Percentiles rank a stretch among this genome's conserved stretches.
Evolutionary conservation across 139 green algal species (phyloP).

Genomic region (Deuterostichococcus epilithicus): DNA sequence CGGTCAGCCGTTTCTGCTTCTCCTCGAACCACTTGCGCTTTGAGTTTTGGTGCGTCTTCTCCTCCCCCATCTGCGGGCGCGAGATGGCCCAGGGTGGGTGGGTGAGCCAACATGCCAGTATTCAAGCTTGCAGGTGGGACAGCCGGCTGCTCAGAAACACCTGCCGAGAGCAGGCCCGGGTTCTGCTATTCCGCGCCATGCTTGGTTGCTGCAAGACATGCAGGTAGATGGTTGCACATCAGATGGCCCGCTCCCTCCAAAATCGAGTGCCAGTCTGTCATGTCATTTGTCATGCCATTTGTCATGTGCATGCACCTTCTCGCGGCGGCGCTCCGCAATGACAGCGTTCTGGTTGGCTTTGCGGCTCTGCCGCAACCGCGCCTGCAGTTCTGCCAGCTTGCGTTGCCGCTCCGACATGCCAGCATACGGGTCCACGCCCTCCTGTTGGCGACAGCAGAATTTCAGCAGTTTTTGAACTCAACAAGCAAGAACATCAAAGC

Average conservation of each 20-base stretch:
- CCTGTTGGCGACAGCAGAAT: slow-evolving; percentile 10
- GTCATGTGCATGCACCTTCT: slow-evolving; percentile 32
- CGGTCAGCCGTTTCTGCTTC: slow-evolving; percentile 64
- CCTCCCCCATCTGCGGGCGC: background rate
- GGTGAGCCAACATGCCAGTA: background rate
- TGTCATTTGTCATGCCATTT: no score
- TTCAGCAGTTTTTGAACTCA: no score
- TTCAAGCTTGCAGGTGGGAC: no score
- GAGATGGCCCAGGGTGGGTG: background rate
- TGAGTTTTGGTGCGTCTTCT: slow-evolving; percentile 9
- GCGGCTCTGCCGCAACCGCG: slow-evolving; percentile 72
- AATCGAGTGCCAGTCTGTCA: no score
- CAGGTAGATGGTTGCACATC: no score
- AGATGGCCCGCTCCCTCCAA: no score
- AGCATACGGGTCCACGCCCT: slow-evolving; percentile 47
- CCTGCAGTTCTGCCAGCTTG: slow-evolving; percentile 80
- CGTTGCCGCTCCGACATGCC: slow-evolving; percentile 68
- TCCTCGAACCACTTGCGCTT: slow-evolving; percentile 79
- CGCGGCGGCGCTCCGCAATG: slow-evolving; percentile 75
- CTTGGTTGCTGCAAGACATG: no score
- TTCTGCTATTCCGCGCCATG: no score
- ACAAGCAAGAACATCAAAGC: no score
- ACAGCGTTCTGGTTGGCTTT: slow-evolving; percentile 89
- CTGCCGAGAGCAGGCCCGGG: no score
- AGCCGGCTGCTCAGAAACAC: no score